These are phyloP conservation scores for Globisporangium sylvaticum DNA, from an alignment of 352 stramenopile species.

Conservation along the genomic window DNA sequence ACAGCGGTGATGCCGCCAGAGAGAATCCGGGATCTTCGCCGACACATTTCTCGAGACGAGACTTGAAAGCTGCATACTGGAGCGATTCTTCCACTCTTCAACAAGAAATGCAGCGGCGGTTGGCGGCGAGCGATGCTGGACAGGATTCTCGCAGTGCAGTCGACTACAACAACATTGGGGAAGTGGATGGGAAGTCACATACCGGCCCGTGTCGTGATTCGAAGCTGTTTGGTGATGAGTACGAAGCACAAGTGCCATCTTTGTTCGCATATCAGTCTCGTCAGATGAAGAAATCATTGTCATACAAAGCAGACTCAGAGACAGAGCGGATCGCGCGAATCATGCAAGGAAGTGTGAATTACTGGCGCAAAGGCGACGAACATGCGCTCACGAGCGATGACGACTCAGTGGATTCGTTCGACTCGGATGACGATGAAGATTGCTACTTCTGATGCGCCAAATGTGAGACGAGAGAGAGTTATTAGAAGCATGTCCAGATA, in stretches of 20 bases:
- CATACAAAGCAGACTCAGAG: slow-evolving; percentile 42
- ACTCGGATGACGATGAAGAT: slow-evolving; percentile 23
- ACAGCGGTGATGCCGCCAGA: background rate
- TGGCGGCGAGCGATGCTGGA: background rate
- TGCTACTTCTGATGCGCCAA: slow-evolving; percentile 19
- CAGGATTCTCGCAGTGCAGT: no score
- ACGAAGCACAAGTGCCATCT: background rate
- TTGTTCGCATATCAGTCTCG: background rate
- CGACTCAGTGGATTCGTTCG: slow-evolving; percentile 26
- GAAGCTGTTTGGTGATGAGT: slow-evolving; percentile 3
- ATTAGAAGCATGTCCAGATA: background rate
- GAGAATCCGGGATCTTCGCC: background rate
- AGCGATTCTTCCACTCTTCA: slow-evolving; percentile 11
- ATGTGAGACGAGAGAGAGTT: background rate
- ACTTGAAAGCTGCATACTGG: slow-evolving; percentile 2
- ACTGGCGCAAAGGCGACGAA: slow-evolving; percentile 52
- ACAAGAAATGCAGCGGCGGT: slow-evolving; percentile 14
- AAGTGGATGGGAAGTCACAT: background rate
- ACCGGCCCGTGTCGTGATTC: no score
- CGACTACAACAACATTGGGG: background rate
- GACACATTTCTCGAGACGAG: background rate
- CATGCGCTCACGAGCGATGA: slow-evolving; percentile 19
- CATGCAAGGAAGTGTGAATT: slow-evolving; percentile 67
- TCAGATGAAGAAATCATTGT: background rate
- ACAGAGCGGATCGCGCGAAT: slow-evolving; percentile 78